A percentile compares a stretch with the other conserved stretches of the same genome.
phyloP scores from a whole-genome alignment of 495 filamentous ascomycete species.

The Antarctomyces pellizariae region DNA sequence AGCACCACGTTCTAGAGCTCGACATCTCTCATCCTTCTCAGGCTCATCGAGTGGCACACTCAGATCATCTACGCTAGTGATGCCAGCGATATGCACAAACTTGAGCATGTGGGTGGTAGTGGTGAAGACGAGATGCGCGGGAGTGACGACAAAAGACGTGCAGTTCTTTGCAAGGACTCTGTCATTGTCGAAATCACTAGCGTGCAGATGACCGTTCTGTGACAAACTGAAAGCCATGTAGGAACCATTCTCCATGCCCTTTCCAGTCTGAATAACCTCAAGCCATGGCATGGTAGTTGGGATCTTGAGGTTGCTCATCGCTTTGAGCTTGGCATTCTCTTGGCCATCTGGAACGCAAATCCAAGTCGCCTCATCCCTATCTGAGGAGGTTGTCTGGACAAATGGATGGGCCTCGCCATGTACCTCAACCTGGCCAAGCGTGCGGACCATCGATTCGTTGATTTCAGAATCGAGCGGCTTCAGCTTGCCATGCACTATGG shows the following conservation, averaged over 20 bases:
- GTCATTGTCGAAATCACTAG: no score
- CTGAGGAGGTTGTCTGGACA: no score
- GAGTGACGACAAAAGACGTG: slow-evolving; percentile 69
- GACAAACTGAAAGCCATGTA: slow-evolving; percentile 38
- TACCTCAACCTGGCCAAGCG: no score
- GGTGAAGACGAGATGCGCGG: slow-evolving; percentile 71
- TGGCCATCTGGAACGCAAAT: no score
- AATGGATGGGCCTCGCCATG: slow-evolving; percentile 4
- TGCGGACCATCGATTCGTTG: no score
- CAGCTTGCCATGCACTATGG: no score
- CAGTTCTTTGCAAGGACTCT: slow-evolving; percentile 54
- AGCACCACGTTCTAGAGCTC: slow-evolving; percentile 77
- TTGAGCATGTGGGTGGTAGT: slow-evolving; percentile 80
- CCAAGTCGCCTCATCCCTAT: no score
- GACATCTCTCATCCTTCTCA: slow-evolving; percentile 75
- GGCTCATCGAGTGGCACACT: slow-evolving; percentile 73
- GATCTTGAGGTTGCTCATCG: slow-evolving; percentile 14
- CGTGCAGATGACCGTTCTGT: slow-evolving; percentile 50
- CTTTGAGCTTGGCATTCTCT: no score
- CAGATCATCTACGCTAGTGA: slow-evolving; percentile 32
- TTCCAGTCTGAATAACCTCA: slow-evolving; percentile 18
- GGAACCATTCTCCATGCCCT: no score
- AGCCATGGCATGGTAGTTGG: slow-evolving; percentile 28
- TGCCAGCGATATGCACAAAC: slow-evolving; percentile 58
- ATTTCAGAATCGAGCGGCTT: no score